Conservation (phyloP, 2,329 filamentous ascomycete species). For the Aspergillus unguis region DNA sequence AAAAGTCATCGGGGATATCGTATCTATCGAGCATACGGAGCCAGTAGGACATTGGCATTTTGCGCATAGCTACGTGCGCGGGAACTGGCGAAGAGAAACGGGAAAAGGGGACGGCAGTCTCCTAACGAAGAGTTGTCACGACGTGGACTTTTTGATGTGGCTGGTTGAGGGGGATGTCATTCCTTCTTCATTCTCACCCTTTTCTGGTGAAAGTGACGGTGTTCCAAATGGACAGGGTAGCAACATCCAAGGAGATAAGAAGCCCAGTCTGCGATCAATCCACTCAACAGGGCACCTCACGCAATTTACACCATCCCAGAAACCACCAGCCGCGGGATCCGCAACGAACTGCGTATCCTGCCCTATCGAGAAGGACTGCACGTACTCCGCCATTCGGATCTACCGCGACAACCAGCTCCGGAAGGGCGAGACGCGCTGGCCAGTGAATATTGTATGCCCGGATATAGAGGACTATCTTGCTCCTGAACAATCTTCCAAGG, state of each 20-base stretch:
- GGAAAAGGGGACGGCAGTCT: slow-evolving; percentile 70
- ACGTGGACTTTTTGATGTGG: slow-evolving; percentile 92
- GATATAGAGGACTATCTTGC: slow-evolving; percentile 77
- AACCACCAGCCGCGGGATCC: slow-evolving; percentile 68
- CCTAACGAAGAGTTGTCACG: slow-evolving; percentile 93
- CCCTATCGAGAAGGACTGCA: slow-evolving; percentile 68
- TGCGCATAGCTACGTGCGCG: slow-evolving; percentile 80
- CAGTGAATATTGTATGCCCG: slow-evolving; percentile 81
- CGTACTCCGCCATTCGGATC: slow-evolving; percentile 80
- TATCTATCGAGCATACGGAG: slow-evolving; percentile 87
- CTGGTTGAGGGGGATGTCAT: slow-evolving; percentile 50
- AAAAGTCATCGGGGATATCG: slow-evolving; percentile 73
- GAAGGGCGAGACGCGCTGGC: slow-evolving; percentile 70
- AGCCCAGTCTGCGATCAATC: slow-evolving; percentile 48
- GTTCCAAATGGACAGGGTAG: not conserved
- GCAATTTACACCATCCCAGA: slow-evolving; percentile 71
- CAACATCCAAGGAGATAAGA: not conserved
- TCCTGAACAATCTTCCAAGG: slow-evolving; percentile 21
- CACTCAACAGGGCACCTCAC: slow-evolving; percentile 72
- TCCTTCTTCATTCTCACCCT: slow-evolving; percentile 60
- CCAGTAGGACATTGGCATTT: slow-evolving; percentile 98
- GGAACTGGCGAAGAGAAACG: slow-evolving; percentile 86
- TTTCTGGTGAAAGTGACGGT: not conserved
- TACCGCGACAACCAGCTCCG: slow-evolving; percentile 69
- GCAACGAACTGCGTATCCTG: slow-evolving; percentile 89